Base-by-base conservation (phyloP, 2,329 filamentous ascomycete genomes). In the Aspergillus intermedius region DNA sequence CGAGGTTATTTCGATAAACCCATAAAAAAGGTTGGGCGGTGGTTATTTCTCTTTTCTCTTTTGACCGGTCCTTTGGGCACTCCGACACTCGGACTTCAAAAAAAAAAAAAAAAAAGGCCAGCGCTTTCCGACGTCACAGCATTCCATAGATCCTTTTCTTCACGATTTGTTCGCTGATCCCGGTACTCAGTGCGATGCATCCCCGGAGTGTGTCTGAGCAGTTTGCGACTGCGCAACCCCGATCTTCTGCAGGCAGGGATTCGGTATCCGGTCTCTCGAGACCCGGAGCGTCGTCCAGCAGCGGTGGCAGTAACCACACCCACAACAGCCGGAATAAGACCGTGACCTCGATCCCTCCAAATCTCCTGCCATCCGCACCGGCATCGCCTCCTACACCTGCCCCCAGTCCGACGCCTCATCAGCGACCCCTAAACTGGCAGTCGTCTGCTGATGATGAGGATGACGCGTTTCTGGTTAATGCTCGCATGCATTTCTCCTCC, bases 381-480 rank as follows among this genome's bases (percentile, higher is more conserved):
- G 79, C 81, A 10, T 84, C 81, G 44, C 82, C 82, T 55, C 82
- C 82, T 13, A 85, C 82, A n/a, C 82, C 82, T 9, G 82, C 82
- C 23, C 82, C 82, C 5, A 83, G 80, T 62, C 82, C 82, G 4
- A 83, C 81, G 13, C 82, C 82, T 19, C 79, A 79, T 55, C 78
- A 82, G 54, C 70, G 79, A 54, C 75, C 74, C n/a, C 78, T 79
- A 12, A 70, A 64, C 50, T 75, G 74, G 74, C 68, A 64, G 42
- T 65, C 64, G 21, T 17, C 37, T 7, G 37, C 64, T 25, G 66
- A 68, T 17, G 84, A 84, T 51, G 82, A 88, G 62, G 88, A 96
- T 66, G 88, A 95, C 64, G 81, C 86, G 55, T 88, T 91, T 59
- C 79, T 94, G 47, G 78, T 88, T 56, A 84, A 90, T 63, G 83